phyloP scores from a whole-genome alignment of 805 yeast species.

The Ogataea nonfermentans region DNA sequence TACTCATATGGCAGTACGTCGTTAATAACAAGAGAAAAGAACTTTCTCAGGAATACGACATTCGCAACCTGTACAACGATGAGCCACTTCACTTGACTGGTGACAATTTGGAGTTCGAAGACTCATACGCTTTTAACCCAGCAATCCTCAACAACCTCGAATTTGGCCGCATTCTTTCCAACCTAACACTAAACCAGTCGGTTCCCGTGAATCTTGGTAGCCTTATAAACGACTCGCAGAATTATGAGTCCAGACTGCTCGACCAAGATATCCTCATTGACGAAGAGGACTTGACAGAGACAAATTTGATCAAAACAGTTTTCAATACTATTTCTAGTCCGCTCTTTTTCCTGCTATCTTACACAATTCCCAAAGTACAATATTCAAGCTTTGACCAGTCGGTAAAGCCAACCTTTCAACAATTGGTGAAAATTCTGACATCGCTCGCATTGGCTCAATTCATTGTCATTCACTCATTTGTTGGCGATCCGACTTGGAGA shows the following conservation, averaged over 20 bases:
- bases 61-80: slow-evolving; percentile 31
- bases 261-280: slow-evolving; percentile 11
- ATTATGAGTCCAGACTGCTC: slow-evolving; percentile 22
- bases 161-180: slow-evolving; percentile 28
- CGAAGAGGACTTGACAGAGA: slow-evolving; percentile 13
- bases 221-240: slow-evolving; percentile 19
- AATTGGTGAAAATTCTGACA: slow-evolving; percentile 19
- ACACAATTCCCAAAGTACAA: slow-evolving; percentile 27
- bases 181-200: slow-evolving; percentile 24
- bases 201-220: slow-evolving; percentile 17
- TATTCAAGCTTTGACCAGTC: slow-evolving; percentile 22
- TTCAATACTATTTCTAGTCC: slow-evolving; percentile 22
- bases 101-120: slow-evolving; percentile 29
- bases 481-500: slow-evolving; percentile 17
- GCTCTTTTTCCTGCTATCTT: slow-evolving; percentile 18
- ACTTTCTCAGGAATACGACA: slow-evolving; percentile 22
- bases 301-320: slow-evolving; percentile 4
- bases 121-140: slow-evolving; percentile 31
- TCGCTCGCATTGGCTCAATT: slow-evolving; percentile 24
- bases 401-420: slow-evolving; percentile 20
- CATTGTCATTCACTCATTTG: slow-evolving; percentile 22
- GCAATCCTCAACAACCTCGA: slow-evolving; percentile 28
- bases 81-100: slow-evolving; percentile 21
- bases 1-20: slow-evolving; percentile 42
- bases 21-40: slow-evolving; percentile 15